Base-by-base conservation (phyloP, 2,329 filamentous ascomycete genomes). In the Clonostachys rosea region DNA sequence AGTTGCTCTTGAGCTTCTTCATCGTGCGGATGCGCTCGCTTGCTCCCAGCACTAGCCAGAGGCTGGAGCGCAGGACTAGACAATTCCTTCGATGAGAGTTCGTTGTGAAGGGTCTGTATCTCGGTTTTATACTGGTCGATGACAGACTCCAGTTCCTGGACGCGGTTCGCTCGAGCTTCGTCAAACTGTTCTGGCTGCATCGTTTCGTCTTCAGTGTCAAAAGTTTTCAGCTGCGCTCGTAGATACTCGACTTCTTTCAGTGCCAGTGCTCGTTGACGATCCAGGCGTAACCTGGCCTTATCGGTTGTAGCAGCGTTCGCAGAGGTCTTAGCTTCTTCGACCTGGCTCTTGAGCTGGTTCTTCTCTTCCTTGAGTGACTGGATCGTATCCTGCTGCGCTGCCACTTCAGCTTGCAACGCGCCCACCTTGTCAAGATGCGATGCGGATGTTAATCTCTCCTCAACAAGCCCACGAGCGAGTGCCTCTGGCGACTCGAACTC, bases 211-310 rank as follows among this genome's bases (percentile, higher is more conserved):
- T 99, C 94, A 1, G 83, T 80, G 58, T 97, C 89, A 50, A 95
- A 87, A 0, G 88, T 86, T 67, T 91, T 91, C 47, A 97, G 77
- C 65, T 99, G 94, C 1, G 90, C 92, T 18, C 94, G 87, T 7
- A 99, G 78, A 62, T 95, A 96, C 55, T 96, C 91, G 1, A 94
- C 89, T 63, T 99, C 95, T 61, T 96, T 96, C 20, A 90, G 77
- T 0, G 91, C 90, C 8, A 99, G 77, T 1, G 79, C 81, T 49
- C 89, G 87, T 62, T 97, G 92, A 49, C 94, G 79, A 57, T 99
- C 92, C 0, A 96, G 71, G 34, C 94, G 81, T 46, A 87, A 72
- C 40, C 83, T 84, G 2, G 80, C 78, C 66, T 91, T 87, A 58
- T 89, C 87, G 14, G 74, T 71, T 17, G 70, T 75, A 2, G 68